A percentile compares a stretch with the other conserved stretches of the same genome.
phyloP scores from a whole-genome alignment of 2,329 filamentous ascomycete genomes.

The Apiospora arundinis region DNA sequence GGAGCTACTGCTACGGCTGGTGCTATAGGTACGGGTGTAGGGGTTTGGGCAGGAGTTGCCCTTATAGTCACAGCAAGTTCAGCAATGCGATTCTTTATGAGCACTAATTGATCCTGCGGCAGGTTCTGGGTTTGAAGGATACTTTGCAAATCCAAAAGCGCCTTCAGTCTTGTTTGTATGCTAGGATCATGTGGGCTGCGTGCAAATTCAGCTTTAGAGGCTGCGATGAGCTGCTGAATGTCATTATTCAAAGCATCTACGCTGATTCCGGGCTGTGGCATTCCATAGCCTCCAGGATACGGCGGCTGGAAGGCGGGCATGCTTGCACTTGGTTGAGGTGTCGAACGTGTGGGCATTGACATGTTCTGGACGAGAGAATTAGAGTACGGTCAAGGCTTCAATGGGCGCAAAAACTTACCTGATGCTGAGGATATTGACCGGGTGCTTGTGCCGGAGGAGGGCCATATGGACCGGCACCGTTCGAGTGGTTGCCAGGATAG shows the following conservation, averaged over 20 bases:
- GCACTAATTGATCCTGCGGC: slow-evolving; percentile 80
- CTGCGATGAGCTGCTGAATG: slow-evolving; percentile 77
- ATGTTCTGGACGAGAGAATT: slow-evolving; percentile 24
- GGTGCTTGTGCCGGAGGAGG: slow-evolving; percentile 14
- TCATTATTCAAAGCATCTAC: slow-evolving; percentile 82
- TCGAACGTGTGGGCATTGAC: slow-evolving; percentile 43
- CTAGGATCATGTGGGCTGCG: slow-evolving; percentile 77
- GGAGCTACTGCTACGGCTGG: slow-evolving; percentile 46
- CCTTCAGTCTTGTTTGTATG: slow-evolving; percentile 80
- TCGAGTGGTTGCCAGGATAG: slow-evolving; percentile 39
- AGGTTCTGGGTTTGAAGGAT: slow-evolving; percentile 80
- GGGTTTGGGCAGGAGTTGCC: slow-evolving; percentile 51
- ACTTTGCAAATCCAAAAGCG: slow-evolving; percentile 83
- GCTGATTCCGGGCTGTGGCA: slow-evolving; percentile 58
- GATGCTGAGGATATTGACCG: slow-evolving; percentile 39
- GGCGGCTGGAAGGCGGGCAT: slow-evolving; percentile 51
- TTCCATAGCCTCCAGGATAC: slow-evolving; percentile 46
- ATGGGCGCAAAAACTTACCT: slow-evolving; percentile 35
- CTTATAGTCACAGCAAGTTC: slow-evolving; percentile 72
- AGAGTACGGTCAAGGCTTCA: neutral
- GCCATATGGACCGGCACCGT: slow-evolving; percentile 10
- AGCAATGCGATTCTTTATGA: slow-evolving; percentile 85
- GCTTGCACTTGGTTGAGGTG: slow-evolving; percentile 46
- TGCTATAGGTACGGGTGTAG: slow-evolving; percentile 46
- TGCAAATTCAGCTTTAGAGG: slow-evolving; percentile 76